Evolutionary conservation across 1,284 basidiomycete genomes (phyloP), one percentile per base, ranked within the genome.

Genomic region (Trametes sp.): DNA sequence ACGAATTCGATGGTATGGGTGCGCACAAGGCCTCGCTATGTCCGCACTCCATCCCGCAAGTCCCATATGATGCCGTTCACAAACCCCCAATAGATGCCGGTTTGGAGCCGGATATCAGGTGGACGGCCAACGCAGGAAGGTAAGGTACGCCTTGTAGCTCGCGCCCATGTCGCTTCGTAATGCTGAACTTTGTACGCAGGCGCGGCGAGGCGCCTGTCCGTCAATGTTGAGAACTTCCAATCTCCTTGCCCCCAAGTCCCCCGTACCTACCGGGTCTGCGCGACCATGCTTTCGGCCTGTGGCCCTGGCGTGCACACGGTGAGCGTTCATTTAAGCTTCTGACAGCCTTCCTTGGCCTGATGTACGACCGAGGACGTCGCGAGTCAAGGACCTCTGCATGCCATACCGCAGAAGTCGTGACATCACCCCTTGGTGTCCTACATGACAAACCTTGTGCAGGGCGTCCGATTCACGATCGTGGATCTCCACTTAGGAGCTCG

Each of bases 361-460:
- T 59, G 41, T 36, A 45, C 57, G 41, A 21, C 29, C 57, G 35
- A 11, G 23, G 21, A 8, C 13, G 33, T 46, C 24, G 21, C 48
- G 46, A 10, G 57, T 33, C 50, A 33, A 45, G 50, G 57, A 31
- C 24, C 41, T 36, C 42, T 45, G 57, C 35, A 41, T 49, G 50
- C 42, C 35, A 33, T 26, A 21, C 26, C 31, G 41, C 8, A 46
- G 57, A 35, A 50, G 48, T 9, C 41, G 38, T 59, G 50, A 59
- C 57, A 59, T 53, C 57, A 57, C 57, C 29, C 24, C 57, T 46
- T 46, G 57, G 57, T 42, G 57, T 53, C 31, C 50, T 31, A 21
- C 29, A 59, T 28, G 26, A 24, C 31, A 36, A 59, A 59, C 50
- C 57, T 53, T 52, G 33, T 23, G 31, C 31, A 53, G 57, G 48